Conservation (phyloP, 805 yeast species). For the Teunomyces lycoperdinae region DNA sequence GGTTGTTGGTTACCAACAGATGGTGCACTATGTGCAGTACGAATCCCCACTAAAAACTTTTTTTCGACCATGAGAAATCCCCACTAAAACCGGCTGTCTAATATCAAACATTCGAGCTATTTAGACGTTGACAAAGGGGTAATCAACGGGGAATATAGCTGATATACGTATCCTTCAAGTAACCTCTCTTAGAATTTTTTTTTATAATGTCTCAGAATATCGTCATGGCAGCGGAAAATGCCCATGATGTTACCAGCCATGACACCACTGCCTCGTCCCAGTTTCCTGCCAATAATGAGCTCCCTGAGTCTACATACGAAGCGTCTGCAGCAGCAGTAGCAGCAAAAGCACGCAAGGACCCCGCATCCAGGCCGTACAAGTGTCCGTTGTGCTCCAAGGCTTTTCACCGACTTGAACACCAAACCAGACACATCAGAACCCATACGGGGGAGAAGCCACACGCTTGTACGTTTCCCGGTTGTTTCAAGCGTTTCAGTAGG, state of each 20-base stretch:
- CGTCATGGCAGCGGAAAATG: neutral
- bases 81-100: constrained; percentile 1
- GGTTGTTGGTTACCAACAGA: neutral
- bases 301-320: constrained; percentile 1
- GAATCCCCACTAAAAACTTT: constrained; percentile 3
- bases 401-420: constrained; percentile 85
- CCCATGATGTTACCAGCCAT: neutral
- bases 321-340: neutral
- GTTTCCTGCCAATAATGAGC: constrained; percentile 1
- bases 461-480: constrained; percentile 79
- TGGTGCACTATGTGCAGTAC: neutral
- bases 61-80: constrained; percentile 1
- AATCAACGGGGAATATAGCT: neutral
- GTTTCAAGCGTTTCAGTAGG: constrained; percentile 75
- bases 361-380: constrained; percentile 62
- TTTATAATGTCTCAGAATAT: neutral
- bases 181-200: neutral
- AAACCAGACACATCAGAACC: constrained; percentile 85
- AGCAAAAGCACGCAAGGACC: constrained; percentile 9
- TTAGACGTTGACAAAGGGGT: neutral
- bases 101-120: neutral
- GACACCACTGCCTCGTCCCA: neutral
- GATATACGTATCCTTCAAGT: neutral
- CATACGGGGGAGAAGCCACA: constrained; percentile 95
- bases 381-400: constrained; percentile 85